phyloP scores from a whole-genome alignment of 257 asterid genomes.

The Datura wrightii region DNA sequence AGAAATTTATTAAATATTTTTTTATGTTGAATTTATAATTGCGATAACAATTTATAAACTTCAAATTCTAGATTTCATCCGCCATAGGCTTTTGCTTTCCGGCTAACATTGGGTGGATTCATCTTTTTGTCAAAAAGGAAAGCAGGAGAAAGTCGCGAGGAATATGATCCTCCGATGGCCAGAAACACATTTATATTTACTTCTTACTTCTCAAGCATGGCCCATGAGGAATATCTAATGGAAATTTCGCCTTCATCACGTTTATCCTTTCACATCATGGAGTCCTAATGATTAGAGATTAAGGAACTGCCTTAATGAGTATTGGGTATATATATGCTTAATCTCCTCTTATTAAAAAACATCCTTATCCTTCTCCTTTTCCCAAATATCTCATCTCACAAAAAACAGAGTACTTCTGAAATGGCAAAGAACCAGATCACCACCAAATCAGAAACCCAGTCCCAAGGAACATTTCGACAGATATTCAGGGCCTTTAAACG shows the following conservation, averaged over 20 bases:
- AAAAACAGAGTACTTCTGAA: background rate
- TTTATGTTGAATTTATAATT: background rate
- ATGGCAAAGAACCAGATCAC: constrained; percentile 6
- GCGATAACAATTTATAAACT: background rate
- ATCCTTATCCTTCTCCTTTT: background rate
- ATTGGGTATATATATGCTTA: background rate
- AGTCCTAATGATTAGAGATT: background rate
- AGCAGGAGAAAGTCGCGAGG: constrained; percentile 18
- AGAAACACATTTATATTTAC: background rate
- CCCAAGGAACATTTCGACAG: constrained; percentile 1
- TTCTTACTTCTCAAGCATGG: background rate
- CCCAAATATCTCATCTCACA: background rate
- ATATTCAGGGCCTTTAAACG: constrained; percentile 11
- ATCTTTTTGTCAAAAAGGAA: background rate
- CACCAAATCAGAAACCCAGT: background rate
- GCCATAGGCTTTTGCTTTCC: background rate
- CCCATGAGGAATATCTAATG: constrained; percentile 20
- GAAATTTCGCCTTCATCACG: background rate
- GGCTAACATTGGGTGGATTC: background rate
- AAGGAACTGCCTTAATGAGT: background rate
- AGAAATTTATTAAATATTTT: no score
- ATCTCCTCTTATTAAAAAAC: background rate
- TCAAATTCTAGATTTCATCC: no score
- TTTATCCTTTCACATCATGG: background rate
- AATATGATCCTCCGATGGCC: constrained; percentile 27